Percentiles rank a stretch among this genome's conserved stretches.
Conservation (phyloP, 2,329 filamentous ascomycete species). For the Fusarium redolens region DNA sequence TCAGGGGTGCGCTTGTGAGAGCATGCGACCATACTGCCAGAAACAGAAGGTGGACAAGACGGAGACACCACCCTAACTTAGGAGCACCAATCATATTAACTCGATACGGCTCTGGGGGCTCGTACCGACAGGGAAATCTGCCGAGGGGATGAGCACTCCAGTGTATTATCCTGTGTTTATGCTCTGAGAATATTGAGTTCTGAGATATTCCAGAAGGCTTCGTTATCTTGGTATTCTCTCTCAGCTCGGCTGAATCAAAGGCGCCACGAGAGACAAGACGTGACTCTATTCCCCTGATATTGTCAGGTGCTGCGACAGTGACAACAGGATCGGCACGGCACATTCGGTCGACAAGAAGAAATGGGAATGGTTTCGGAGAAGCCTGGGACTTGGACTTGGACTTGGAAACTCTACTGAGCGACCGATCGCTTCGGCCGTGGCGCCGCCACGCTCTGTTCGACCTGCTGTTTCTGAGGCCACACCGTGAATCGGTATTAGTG, state of each 20-base stretch:
- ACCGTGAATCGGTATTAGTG: constrained; percentile 24
- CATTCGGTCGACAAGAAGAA: constrained; percentile 1
- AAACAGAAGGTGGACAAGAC: constrained; percentile 52
- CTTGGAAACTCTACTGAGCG: constrained; percentile 34
- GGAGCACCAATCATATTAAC: constrained; percentile 48
- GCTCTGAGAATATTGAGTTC: constrained; percentile 2
- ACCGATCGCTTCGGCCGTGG: constrained; percentile 42
- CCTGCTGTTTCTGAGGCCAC: constrained; percentile 37
- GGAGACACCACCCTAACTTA: constrained; percentile 47
- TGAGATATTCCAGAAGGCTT: constrained; percentile 47
- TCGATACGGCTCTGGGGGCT: constrained; percentile 43
- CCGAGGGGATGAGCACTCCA: constrained; percentile 43
- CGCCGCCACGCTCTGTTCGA: constrained; percentile 40
- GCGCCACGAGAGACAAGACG: constrained; percentile 6
- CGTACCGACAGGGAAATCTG: constrained; percentile 42
- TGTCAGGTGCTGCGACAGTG: not conserved
- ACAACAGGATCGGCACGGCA: constrained; percentile 2
- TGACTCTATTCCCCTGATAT: not conserved
- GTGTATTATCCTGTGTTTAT: constrained; percentile 5
- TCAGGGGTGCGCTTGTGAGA: constrained; percentile 46
- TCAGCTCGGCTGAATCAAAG: constrained; percentile 7
- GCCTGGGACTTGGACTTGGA: not conserved
- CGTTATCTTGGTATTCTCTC: constrained; percentile 29
- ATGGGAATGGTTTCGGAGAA: constrained; percentile 17
- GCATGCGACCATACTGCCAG: constrained; percentile 50